Evolutionary conservation across 805 yeast species (phyloP).

Genomic region (Kregervanrija fluxuum): DNA sequence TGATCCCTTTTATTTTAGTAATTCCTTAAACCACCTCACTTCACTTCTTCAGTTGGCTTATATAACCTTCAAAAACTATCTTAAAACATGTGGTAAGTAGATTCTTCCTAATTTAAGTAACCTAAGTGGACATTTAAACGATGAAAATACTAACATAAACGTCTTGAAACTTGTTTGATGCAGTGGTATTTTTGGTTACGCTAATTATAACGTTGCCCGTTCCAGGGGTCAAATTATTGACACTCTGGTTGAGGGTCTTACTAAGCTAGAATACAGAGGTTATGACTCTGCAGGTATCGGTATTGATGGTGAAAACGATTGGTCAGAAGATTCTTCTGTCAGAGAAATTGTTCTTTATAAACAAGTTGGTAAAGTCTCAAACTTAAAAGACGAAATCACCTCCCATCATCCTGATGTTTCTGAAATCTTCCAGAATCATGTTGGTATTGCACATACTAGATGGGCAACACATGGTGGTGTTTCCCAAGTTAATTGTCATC

Average conservation of each 20-base stretch:
- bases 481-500: slow-evolving; percentile 81
- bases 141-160: too few relatives aligned
- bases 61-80: too few relatives aligned
- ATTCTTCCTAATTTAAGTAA: too few relatives aligned
- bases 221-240: slow-evolving; percentile 88
- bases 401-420: slow-evolving; percentile 44
- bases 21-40: too few relatives aligned
- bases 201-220: slow-evolving; percentile 88
- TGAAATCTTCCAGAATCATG: slow-evolving; percentile 72
- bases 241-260: slow-evolving; percentile 78
- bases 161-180: not conserved
- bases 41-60: too few relatives aligned
- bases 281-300: slow-evolving; percentile 97
- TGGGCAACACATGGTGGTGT: slow-evolving; percentile 99
- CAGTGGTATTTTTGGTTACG: slow-evolving; percentile 97
- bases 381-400: slow-evolving; percentile 61
- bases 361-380: slow-evolving; percentile 87
- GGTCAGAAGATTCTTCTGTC: slow-evolving; percentile 28
- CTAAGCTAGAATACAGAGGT: slow-evolving; percentile 92
- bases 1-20: too few relatives aligned
- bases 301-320: slow-evolving; percentile 71
- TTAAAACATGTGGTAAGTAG: too few relatives aligned
- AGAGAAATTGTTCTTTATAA: slow-evolving; percentile 68
- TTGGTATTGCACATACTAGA: slow-evolving; percentile 97
- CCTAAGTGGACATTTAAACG: too few relatives aligned